Evolutionary conservation across 495 filamentous ascomycete species (phyloP), one percentile per base, ranked within the genome.

Genomic region (Tetracladium marchalianum): DNA sequence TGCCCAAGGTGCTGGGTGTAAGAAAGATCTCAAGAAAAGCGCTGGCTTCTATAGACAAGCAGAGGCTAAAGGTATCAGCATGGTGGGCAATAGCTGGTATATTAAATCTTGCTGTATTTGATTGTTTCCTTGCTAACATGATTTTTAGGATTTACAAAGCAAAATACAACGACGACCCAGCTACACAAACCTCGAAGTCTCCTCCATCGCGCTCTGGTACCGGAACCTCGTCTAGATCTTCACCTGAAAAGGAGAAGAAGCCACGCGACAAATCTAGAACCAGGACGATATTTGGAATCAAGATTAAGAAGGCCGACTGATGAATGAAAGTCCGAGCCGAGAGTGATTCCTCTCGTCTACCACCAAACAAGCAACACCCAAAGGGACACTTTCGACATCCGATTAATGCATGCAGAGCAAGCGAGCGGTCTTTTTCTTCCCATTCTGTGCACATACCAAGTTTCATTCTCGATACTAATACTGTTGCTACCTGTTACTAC

Each of bases 51-150:
- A 98, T 58, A 80, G 92, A 1, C 71, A 81, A 70, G 92, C 92
- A 0, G 92, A 95, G 61, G 78, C 78, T 19, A 90, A 90, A 68
- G 92, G 92, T 11, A 87, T 95, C 72, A 93, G 78, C 59, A 97
- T 98, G 88, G 84, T 94, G 38, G 92, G 92, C 34, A 97, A 96
- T 62, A 92, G 85, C 69, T 98, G 92, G 92, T 95, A 72, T 43
- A 85, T 73, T 41, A 37, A n/a, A 5, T 36, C 32, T 31, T 24
- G 7, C 35, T 22, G 13, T 47, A n/a, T 33, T 10, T 18, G 17
- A n/a, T 39, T 42, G 58, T 51, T 12, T 32, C 5, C 12, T n/a
- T 11, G 24, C 42, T 48, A 33, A 22, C 15, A 13, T 15, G 24
- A 12, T 35, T 7, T 22, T 22, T 52, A 95, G 88, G 88, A 95